phyloP scores from a whole-genome alignment of 306 rosid genomes.

The Citrullus amarus region DNA sequence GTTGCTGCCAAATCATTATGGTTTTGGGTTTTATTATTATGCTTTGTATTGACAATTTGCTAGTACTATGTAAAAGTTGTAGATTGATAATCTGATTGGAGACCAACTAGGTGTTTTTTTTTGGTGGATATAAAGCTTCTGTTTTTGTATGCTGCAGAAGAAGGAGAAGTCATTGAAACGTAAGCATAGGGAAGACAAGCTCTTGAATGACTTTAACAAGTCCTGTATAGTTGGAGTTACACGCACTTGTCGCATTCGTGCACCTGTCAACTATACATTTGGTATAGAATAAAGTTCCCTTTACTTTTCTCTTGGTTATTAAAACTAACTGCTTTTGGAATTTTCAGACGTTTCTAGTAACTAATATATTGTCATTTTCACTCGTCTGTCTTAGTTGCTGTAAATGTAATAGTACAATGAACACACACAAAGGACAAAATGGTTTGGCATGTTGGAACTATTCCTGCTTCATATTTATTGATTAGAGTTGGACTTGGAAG shows the following conservation, averaged over 20 bases:
- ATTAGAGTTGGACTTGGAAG: neutral
- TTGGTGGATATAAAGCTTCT: neutral
- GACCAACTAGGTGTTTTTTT: neutral
- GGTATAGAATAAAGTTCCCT: conserved; percentile 28
- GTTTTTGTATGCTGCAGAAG: conserved; percentile 32
- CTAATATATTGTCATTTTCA: neutral
- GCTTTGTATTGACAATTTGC: neutral
- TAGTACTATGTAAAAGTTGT: neutral
- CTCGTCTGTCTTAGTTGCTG: neutral
- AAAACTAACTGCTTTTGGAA: neutral
- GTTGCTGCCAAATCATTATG: conserved; percentile 2
- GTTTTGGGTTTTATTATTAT: neutral
- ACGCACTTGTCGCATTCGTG: conserved; percentile 52
- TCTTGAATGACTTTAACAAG: conserved; percentile 20
- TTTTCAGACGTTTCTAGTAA: neutral
- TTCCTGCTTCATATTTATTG: neutral
- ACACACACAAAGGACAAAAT: neutral
- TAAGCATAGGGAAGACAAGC: conserved; percentile 41
- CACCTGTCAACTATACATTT: conserved; percentile 50
- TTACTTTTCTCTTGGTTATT: neutral
- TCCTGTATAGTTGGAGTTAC: conserved; percentile 28
- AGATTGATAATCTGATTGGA: neutral
- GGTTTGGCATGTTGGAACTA: neutral
- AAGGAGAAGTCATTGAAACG: conserved; percentile 37
- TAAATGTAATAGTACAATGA: neutral